Conservation (phyloP, 345 rosid species). For the Syzygium aqueum region DNA sequence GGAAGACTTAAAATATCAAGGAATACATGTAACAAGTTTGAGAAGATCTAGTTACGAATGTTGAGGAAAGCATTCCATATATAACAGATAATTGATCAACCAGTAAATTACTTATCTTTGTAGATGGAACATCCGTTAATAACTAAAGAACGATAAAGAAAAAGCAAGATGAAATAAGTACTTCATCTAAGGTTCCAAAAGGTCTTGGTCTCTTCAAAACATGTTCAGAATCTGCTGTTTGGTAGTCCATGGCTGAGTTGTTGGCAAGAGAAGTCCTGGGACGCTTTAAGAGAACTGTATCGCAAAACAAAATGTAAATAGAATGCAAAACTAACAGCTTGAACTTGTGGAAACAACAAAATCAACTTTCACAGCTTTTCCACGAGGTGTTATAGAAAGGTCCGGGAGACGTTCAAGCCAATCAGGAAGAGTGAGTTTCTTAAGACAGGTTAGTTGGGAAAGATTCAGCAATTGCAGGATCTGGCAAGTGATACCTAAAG, state of each 20-base stretch:
- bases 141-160: not conserved
- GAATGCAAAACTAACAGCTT: not conserved
- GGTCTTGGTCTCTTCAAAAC: constrained; percentile 18
- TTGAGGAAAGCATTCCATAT: not conserved
- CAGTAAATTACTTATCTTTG: not conserved
- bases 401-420: not conserved
- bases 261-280: constrained; percentile 13
- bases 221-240: constrained; percentile 16
- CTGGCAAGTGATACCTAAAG: not conserved
- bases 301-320: not conserved
- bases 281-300: constrained; percentile 2
- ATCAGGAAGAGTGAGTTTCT: no score
- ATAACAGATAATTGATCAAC: not conserved
- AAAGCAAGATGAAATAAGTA: not conserved
- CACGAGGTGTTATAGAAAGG: not conserved
- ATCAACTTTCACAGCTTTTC: not conserved
- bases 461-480: rapidly evolving
- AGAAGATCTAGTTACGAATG: not conserved
- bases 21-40: not conserved
- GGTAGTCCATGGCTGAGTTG: constrained; percentile 18
- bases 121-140: not conserved
- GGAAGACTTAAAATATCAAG: not conserved
- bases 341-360: not conserved
- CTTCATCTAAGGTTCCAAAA: constrained; percentile 24
- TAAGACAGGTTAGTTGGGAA: not conserved